A percentile compares a stretch with the other conserved stretches of the same genome.
These are phyloP conservation scores for Monosporascus sp. DNA, from an alignment of 2,329 filamentous ascomycete species.

Conservation along the genomic window DNA sequence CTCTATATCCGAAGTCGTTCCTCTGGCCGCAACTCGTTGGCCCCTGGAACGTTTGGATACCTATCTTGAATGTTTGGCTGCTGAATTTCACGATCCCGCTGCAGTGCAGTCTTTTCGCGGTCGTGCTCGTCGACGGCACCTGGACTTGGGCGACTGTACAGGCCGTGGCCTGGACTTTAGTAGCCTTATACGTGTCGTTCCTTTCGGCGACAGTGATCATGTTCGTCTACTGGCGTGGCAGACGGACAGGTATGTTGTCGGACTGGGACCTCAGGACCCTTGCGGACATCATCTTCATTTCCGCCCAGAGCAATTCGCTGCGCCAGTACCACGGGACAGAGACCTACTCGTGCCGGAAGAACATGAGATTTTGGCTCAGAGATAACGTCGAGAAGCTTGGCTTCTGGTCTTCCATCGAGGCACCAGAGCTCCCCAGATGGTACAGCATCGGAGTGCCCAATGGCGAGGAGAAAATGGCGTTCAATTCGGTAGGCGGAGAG, in stretches of 20 bases:
- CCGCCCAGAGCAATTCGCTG: slow-evolving; percentile 76
- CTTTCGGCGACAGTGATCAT: slow-evolving; percentile 53
- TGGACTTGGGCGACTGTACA: slow-evolving; percentile 82
- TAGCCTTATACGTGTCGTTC: slow-evolving; percentile 68
- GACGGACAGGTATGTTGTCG: slow-evolving; percentile 64
- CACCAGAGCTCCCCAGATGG: slow-evolving; percentile 60
- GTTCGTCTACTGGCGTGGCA: slow-evolving; percentile 58
- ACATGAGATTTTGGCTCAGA: slow-evolving; percentile 51
- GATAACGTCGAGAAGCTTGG: slow-evolving; percentile 69
- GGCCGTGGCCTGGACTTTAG: slow-evolving; percentile 71
- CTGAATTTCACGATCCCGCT: slow-evolving; percentile 76
- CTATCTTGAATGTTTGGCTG: slow-evolving; percentile 69
- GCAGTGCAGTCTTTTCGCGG: slow-evolving; percentile 70
- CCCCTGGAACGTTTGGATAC: slow-evolving; percentile 61
- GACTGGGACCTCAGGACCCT: slow-evolving; percentile 77
- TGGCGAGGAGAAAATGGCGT: slow-evolving; percentile 17
- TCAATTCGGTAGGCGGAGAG: slow-evolving; percentile 18
- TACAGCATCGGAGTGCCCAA: slow-evolving; percentile 42
- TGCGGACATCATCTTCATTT: slow-evolving; percentile 72
- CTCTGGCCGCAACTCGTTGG: slow-evolving; percentile 55
- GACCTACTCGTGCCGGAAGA: slow-evolving; percentile 45
- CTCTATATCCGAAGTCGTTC: slow-evolving; percentile 67
- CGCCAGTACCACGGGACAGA: slow-evolving; percentile 68
- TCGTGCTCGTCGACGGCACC: slow-evolving; percentile 46
- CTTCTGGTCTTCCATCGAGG: slow-evolving; percentile 72